phyloP scores from a whole-genome alignment of 2,329 filamentous ascomycete genomes.

The Colletotrichum ledebouriae region DNA sequence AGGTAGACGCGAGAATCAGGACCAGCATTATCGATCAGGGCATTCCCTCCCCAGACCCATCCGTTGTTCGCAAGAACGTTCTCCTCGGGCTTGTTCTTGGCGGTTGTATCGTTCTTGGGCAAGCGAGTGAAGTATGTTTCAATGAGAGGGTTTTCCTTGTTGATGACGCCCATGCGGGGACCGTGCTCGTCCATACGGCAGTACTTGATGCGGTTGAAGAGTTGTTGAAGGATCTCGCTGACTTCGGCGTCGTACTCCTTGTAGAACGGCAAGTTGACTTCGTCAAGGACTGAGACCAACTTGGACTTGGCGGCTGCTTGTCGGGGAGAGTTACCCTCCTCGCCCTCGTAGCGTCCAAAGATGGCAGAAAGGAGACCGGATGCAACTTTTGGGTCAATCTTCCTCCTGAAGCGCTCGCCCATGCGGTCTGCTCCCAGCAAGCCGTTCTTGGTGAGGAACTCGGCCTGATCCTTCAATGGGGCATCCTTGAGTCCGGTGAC shows the following conservation, averaged over 20 bases:
- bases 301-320: slow-evolving; percentile 66
- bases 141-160: slow-evolving; percentile 82
- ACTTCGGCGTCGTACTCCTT: slow-evolving; percentile 90
- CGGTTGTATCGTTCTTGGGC: slow-evolving; percentile 81
- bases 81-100: slow-evolving; percentile 80
- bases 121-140: slow-evolving; percentile 96
- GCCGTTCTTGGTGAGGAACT: slow-evolving; percentile 77
- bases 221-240: slow-evolving; percentile 86
- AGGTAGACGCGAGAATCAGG: slow-evolving; percentile 92
- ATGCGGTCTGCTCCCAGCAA: slow-evolving; percentile 80
- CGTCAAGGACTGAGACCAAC: slow-evolving; percentile 77
- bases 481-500: slow-evolving; percentile 63
- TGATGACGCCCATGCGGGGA: slow-evolving; percentile 86
- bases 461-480: slow-evolving; percentile 64
- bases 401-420: slow-evolving; percentile 82
- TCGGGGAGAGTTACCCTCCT: slow-evolving; percentile 61
- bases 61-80: slow-evolving; percentile 94
- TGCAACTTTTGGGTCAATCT: slow-evolving; percentile 76
- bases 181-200: slow-evolving; percentile 92
- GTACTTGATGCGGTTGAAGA: slow-evolving; percentile 96
- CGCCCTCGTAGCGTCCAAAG: slow-evolving; percentile 75
- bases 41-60: slow-evolving; percentile 99
- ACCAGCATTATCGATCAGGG: slow-evolving; percentile 92
- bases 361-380: slow-evolving; percentile 77
- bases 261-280: slow-evolving; percentile 90